Evolutionary conservation across 495 filamentous ascomycete species (phyloP), one percentile per base, ranked within the genome.

Genomic region (Parathielavia hyrcaniae): DNA sequence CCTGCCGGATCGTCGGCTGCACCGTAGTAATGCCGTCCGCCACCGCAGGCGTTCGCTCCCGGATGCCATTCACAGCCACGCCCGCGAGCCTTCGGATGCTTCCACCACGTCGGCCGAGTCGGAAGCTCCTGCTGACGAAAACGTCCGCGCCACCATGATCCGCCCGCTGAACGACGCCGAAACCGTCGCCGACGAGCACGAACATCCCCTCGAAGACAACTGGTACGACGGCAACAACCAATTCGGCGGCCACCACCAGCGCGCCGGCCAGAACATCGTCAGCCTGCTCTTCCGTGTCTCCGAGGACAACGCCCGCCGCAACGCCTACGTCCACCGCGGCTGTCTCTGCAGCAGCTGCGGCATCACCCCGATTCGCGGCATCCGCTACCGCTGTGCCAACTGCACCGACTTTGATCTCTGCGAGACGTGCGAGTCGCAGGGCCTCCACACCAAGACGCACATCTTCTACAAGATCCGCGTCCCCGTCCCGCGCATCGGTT

Each of bases 321-420:
- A 95, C 67, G 89, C 89, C 16, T 95, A 92, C 67, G 87, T 96
- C 30, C 93, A 99, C 67, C 86, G 93, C 4, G 91, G 95, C n/a
- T 89, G 95, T 51, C 85, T 82, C 35, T 99, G 93, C 71, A 95
- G 97, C 70, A 84, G 81, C 57, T 98, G 93, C 63, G 84, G 85
- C 36, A 80, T 83, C 55, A 80, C 87, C 56, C 93, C 93, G 9
- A 97, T 98, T 45, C 86, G 89, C 45, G 93, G 93, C 1, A 89
- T 93, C 57, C 80, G 92, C 66, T 96, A 96, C 71, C 83, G 89
- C 57, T 97, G 91, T 68, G 83, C 88, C 53, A 97, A 96, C 72
- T 97, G 91, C 66, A 81, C 85, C 58, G 91, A 97, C 67, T 97
- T 88, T 59, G 91, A 97, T 68, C 82, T 92, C 17, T 96, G 89